phyloP scores from a whole-genome alignment of 2,329 filamentous ascomycete species.

The Pseudogymnoascus sp. region DNA sequence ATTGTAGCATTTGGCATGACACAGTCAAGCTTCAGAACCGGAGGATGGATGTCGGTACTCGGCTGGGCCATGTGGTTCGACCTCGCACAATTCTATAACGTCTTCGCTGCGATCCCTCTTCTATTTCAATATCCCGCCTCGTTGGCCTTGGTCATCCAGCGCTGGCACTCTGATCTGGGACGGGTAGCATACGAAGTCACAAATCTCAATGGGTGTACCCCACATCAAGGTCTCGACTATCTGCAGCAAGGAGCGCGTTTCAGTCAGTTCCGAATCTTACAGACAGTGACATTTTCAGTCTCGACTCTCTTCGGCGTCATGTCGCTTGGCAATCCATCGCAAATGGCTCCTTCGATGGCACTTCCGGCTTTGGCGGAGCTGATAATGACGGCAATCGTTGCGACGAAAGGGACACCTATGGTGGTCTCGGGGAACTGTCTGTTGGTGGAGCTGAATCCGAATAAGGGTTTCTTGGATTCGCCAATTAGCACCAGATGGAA shows the following conservation, averaged over 20 bases:
- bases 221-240: neutral
- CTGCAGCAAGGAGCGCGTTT: neutral
- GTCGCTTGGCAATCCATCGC: neutral
- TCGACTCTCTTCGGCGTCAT: neutral
- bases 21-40: neutral
- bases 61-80: slow-evolving; percentile 1
- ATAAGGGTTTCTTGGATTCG: neutral
- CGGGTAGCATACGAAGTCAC: neutral
- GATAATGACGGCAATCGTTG: neutral
- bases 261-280: neutral
- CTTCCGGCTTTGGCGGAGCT: neutral
- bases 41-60: neutral
- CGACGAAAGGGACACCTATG: neutral
- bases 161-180: neutral
- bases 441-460: neutral
- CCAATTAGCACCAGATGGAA: neutral
- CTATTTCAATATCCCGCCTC: neutral
- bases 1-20: neutral
- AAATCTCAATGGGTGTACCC: neutral
- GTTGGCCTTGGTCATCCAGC: neutral
- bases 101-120: neutral
- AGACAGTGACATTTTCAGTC: neutral
- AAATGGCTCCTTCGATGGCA: neutral
- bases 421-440: neutral
- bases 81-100: neutral